Evolutionary conservation across 345 rosid species (phyloP).

Genomic region (Lepidium sativum): DNA sequence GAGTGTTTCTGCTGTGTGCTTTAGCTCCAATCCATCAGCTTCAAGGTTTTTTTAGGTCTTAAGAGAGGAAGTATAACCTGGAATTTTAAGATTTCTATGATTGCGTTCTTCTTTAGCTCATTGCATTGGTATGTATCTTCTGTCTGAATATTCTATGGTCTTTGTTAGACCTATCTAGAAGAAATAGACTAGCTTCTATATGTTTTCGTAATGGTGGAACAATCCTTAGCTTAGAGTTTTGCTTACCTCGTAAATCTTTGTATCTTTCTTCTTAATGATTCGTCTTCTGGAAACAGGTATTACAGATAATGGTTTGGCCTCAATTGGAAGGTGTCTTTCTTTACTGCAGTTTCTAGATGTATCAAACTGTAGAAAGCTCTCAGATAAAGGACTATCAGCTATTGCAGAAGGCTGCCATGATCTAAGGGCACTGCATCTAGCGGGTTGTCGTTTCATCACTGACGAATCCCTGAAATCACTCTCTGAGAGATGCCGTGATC

Average conservation of each 20-base stretch:
- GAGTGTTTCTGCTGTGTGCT: background rate
- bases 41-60: background rate
- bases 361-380: constrained; percentile 78
- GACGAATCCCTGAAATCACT: constrained; percentile 45
- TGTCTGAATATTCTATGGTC: background rate
- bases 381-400: constrained; percentile 69
- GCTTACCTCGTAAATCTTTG: background rate
- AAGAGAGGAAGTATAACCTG: background rate
- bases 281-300: constrained; percentile 41
- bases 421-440: constrained; percentile 51
- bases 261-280: background rate
- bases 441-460: constrained; percentile 62
- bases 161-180: background rate
- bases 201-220: background rate
- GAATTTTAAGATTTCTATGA: background rate
- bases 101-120: background rate
- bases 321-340: constrained; percentile 60
- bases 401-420: constrained; percentile 74
- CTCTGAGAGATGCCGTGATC: constrained; percentile 46
- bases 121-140: background rate
- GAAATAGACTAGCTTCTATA: background rate
- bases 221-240: background rate
- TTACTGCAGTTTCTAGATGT: constrained; percentile 74
- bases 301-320: constrained; percentile 63
- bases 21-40: background rate